Base-by-base conservation (phyloP, 805 yeast species). In the Kazachstania kunashirensis region DNA sequence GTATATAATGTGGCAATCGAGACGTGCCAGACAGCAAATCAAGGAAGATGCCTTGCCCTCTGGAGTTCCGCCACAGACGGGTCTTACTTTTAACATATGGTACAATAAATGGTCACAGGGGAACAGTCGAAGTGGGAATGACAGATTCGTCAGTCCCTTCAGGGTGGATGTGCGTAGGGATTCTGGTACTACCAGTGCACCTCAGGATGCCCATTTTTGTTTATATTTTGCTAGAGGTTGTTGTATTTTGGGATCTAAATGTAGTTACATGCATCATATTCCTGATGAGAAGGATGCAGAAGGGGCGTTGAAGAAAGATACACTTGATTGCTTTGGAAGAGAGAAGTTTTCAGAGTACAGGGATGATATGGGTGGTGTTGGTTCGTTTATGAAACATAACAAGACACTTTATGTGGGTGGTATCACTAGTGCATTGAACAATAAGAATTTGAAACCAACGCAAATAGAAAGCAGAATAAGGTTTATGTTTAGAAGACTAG, bases 301-400 rank as follows among this genome's bases (percentile, higher is more conserved):
- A 31, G 68, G 77, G 2, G 68, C 79, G 2, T 75, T 85, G 42
- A 44, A 21, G 44, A 52, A 50, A n/a, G 51, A 43, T 33, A 49
- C 48, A 0, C 67, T 75, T 18, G 98, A 89, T 59, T 88, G 96
- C 51, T 89, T 89, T 66, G 97, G 96, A 2, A 65, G 98, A 41
- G 95, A 84, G 51, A 84, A 82, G 56, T 80, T 80, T 44, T 67
- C 81, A 1, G 81, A 76, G 33, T 84, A 84, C 50, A 64, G 86
- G 46, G 96, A 89, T 46, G 97, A 89, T 59, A 86, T 86, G 96
- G 76, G 81, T 20, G 98, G 98, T 24, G 79, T 86, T 3, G 98
- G 97, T 0, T 77, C 84, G 17, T 77, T 89, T 53, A 67, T 71
- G 46, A 62, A 66, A 25, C 65, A 66, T n/a, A 88, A 86, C 53